Evolutionary conservation across 1,284 basidiomycete species (phyloP), one percentile per base, ranked within the genome.

Genomic region (Flammula alnicola): DNA sequence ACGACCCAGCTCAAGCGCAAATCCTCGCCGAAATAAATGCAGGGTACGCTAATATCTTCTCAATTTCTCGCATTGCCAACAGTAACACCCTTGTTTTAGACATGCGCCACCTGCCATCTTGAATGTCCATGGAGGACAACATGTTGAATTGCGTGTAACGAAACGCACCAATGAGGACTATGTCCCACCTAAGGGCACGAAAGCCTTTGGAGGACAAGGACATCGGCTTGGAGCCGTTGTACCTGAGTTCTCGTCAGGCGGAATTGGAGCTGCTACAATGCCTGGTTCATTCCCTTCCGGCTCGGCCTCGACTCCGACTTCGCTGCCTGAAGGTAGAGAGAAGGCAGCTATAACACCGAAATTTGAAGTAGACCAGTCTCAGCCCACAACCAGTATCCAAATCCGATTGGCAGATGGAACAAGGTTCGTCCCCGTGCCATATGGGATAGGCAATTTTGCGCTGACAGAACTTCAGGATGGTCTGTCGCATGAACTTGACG

Each of bases 351-450:
- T 82, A 19, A 72, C 64, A 31, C 78, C 83, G 19, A 72, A 75
- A 51, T 95, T 97, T 65, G 83, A 90, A 66, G 89, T 98, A 4
- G 93, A 98, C 64, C 78, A 82, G 60, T 78, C 74, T 14, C 77
- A 82, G 66, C 95, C 95, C 1, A 89, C 86, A 44, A 98, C 95
- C 26, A 93, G 84, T 63, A 78, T 99, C n/a, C 95, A 98, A 73
- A 79, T 98, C 47, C 78, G 95, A 39, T 68, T 98, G 38, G 90
- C 88, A 8, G 95, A 98, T 70, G 97, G 97, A 9, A 91, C 91
- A n/a, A 80, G 89, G 87, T 88, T 54, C 27, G 77, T 44, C 47
- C 37, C 14, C 27, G 33, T 45, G 36, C 17, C 47, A 25, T 20
- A 25, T 12, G 22, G 25, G 5, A 26, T 32, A 36, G 25, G 38